Percentiles rank a stretch among this genome's conserved stretches.
Evolutionary conservation across 2,329 filamentous ascomycete species (phyloP).

Genomic region (Alternaria arborescens): DNA sequence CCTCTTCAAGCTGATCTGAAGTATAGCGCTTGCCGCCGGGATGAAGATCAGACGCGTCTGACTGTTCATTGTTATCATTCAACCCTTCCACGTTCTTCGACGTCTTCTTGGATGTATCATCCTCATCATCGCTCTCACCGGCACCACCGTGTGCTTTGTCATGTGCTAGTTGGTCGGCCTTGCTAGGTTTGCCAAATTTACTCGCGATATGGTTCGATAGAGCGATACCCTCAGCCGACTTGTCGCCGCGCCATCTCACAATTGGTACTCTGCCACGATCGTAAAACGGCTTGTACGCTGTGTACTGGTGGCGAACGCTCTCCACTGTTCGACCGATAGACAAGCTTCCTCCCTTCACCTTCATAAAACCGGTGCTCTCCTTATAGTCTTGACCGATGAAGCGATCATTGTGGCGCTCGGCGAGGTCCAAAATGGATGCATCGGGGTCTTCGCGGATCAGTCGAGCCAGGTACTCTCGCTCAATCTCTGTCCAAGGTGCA

Average conservation of each 20-base stretch:
- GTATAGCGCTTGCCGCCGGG: background rate
- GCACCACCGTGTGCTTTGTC: background rate
- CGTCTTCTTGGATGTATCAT: background rate
- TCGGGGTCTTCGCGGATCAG: constrained; percentile 24
- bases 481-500: constrained; percentile 22
- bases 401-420: constrained; percentile 36
- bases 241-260: constrained; percentile 16
- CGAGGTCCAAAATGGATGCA: constrained; percentile 36
- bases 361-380: constrained; percentile 11
- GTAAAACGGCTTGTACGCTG: constrained; percentile 31
- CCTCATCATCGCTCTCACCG: background rate
- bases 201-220: constrained; percentile 4
- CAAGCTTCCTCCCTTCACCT: constrained; percentile 1
- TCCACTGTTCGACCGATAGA: constrained; percentile 37
- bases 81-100: background rate
- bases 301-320: constrained; percentile 38
- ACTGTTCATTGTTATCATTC: too few relatives aligned
- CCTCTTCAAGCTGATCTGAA: background rate
- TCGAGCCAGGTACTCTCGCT: constrained; percentile 30
- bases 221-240: constrained; percentile 10
- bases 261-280: constrained; percentile 25
- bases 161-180: constrained; percentile 10
- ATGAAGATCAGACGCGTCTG: background rate
- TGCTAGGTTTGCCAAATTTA: constrained; percentile 14
- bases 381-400: constrained; percentile 27